Evolutionary conservation across 257 asterid species (phyloP).

Genomic region (Solanum dulcamara): DNA sequence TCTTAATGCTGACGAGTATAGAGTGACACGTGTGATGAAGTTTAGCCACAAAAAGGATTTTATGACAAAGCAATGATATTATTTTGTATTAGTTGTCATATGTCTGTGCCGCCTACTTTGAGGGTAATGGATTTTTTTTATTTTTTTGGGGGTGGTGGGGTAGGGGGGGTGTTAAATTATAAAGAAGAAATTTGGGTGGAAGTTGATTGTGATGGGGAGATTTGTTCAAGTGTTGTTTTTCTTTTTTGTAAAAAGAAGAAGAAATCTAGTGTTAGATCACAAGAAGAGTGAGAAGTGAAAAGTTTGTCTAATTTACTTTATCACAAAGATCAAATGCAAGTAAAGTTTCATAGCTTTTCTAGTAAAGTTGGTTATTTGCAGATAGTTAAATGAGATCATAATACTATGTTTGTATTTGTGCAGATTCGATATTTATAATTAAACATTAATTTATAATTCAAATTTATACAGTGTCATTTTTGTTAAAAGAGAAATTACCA

Average conservation of each 20-base stretch:
- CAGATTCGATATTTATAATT: rapidly evolving
- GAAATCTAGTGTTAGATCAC: background rate
- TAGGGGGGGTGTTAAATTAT: background rate
- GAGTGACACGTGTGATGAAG: constrained; percentile 49
- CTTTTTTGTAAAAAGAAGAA: background rate
- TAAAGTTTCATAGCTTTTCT: background rate
- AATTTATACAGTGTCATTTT: rapidly evolving
- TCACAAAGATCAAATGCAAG: background rate
- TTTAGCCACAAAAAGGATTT: constrained; percentile 38
- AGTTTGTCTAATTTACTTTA: background rate
- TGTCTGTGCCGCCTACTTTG: constrained; percentile 63
- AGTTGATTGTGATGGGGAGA: constrained; percentile 12
- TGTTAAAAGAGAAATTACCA: background rate
- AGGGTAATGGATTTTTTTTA: background rate
- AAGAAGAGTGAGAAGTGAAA: background rate
- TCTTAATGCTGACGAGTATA: constrained; percentile 16
- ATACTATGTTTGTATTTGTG: rapidly evolving
- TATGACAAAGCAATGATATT: constrained; percentile 19
- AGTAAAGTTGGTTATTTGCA: background rate
- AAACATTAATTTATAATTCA: background rate
- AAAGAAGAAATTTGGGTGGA: background rate
- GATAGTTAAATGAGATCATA: background rate
- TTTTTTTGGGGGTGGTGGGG: background rate
- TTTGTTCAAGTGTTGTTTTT: background rate
- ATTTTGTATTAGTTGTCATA: constrained; percentile 38